Evolutionary conservation across 352 stramenopile genomes (phyloP).

Genomic region (Globisporangium paddicum): DNA sequence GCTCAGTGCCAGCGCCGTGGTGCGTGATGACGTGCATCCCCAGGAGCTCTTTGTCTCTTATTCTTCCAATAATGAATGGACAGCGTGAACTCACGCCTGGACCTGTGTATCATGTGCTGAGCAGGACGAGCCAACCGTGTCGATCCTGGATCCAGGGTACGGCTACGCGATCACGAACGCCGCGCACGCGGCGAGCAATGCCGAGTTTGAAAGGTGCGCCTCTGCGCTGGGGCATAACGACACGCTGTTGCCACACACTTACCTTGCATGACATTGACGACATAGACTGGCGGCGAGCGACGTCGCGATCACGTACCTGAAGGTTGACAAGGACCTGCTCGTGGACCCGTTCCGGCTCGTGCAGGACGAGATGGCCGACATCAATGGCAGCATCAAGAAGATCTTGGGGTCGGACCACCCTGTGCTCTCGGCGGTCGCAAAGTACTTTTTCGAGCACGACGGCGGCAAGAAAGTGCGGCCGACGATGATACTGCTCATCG

Average conservation of each 20-base stretch:
- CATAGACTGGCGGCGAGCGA: constrained; percentile 13
- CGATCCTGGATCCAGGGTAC: constrained; percentile 64
- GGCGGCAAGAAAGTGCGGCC: constrained; percentile 98
- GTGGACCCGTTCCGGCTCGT: constrained; percentile 94
- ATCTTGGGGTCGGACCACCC: constrained; percentile 96
- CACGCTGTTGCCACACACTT: no score
- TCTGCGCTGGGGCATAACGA: background rate
- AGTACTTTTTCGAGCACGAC: constrained; percentile 94
- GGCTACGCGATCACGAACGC: constrained; percentile 50
- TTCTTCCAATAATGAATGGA: constrained; percentile 1
- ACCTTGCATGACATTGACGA: background rate
- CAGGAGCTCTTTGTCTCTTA: background rate
- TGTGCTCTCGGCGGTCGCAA: constrained; percentile 95
- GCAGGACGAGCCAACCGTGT: constrained; percentile 80
- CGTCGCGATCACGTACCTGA: constrained; percentile 42
- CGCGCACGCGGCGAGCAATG: constrained; percentile 30
- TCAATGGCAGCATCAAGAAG: constrained; percentile 94
- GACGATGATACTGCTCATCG: constrained; percentile 96
- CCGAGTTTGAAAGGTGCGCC: constrained; percentile 38
- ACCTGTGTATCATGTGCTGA: background rate
- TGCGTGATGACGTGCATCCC: constrained; percentile 23
- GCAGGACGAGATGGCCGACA: constrained; percentile 84
- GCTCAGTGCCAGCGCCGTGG: constrained; percentile 72
- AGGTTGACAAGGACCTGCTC: constrained; percentile 42
- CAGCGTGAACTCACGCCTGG: background rate